A percentile compares a stretch with the other conserved stretches of the same genome.
phyloP scores from a whole-genome alignment of 2,329 filamentous ascomycete species.

The Aspergillus bombycis region DNA sequence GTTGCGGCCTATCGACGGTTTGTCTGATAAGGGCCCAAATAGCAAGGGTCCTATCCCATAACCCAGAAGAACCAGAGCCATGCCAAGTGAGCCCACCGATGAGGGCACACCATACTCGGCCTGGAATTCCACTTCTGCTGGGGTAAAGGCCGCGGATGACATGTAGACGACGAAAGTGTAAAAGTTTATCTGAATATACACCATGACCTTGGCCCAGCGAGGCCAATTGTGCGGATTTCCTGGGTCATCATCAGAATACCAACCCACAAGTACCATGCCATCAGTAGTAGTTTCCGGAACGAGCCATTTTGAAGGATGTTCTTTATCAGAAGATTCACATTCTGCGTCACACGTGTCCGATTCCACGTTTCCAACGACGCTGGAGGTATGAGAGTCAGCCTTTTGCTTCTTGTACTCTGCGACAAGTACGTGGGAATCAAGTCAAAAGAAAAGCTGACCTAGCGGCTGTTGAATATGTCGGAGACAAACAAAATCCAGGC shows the following conservation, averaged over 20 bases:
- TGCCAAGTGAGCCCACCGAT: slow-evolving; percentile 5
- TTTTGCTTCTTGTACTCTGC: background rate
- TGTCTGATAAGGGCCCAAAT: background rate
- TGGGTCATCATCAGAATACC: background rate
- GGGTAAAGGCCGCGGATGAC: slow-evolving; percentile 10
- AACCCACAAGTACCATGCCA: background rate
- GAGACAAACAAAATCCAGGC: background rate
- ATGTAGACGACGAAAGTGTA: slow-evolving; percentile 14
- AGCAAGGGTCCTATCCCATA: slow-evolving; percentile 10
- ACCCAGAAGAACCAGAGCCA: slow-evolving; percentile 8
- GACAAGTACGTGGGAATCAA: background rate
- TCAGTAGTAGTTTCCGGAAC: background rate
- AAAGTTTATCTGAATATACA: slow-evolving; percentile 1
- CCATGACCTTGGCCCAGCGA: background rate
- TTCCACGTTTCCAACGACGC: background rate
- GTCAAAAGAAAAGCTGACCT: background rate
- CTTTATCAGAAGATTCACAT: background rate
- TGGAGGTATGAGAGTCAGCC: background rate
- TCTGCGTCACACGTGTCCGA: background rate
- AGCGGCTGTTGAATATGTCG: background rate
- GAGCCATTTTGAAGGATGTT: background rate
- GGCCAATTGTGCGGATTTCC: background rate
- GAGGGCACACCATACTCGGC: background rate
- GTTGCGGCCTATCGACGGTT: background rate
- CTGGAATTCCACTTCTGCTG: background rate